Evolutionary conservation across 441 rosid genomes (phyloP).

Genomic region (Codiaeum variegatum): DNA sequence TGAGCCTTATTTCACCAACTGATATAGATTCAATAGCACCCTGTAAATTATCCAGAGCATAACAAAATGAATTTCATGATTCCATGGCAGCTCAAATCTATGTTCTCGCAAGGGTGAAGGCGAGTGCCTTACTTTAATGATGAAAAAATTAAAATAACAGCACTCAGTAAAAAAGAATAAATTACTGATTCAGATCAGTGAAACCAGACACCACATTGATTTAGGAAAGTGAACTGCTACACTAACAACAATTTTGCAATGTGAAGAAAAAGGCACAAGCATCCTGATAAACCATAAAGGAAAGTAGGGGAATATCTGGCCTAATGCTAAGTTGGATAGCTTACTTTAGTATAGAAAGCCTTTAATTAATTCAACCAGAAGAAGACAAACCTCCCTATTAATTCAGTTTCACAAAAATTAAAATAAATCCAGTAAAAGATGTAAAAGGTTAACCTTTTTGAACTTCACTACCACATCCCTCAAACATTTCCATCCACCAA

Average conservation of each 20-base stretch:
- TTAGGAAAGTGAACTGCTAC: neutral
- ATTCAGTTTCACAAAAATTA: constrained; percentile 13
- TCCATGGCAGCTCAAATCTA: neutral
- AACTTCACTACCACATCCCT: constrained; percentile 80
- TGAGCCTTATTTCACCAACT: constrained; percentile 82
- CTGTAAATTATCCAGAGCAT: constrained; percentile 45
- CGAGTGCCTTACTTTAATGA: neutral
- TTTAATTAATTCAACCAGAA: neutral
- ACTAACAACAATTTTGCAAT: neutral
- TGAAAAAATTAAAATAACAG: neutral
- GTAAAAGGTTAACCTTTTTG: constrained; percentile 50
- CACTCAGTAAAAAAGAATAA: neutral
- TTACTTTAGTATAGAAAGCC: neutral
- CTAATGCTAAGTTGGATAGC: neutral
- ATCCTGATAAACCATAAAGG: neutral
- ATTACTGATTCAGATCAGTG: neutral
- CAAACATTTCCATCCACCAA: constrained; percentile 94
- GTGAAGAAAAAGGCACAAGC: neutral
- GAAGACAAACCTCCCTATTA: neutral
- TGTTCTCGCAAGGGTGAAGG: neutral
- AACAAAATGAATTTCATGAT: constrained; percentile 17
- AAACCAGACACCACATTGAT: neutral
- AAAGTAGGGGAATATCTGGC: neutral
- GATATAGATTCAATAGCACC: constrained; percentile 90
- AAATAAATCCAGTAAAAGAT: constrained; percentile 8